Base-by-base conservation (phyloP, 495 filamentous ascomycete species). In the Annulohypoxylon bovei region DNA sequence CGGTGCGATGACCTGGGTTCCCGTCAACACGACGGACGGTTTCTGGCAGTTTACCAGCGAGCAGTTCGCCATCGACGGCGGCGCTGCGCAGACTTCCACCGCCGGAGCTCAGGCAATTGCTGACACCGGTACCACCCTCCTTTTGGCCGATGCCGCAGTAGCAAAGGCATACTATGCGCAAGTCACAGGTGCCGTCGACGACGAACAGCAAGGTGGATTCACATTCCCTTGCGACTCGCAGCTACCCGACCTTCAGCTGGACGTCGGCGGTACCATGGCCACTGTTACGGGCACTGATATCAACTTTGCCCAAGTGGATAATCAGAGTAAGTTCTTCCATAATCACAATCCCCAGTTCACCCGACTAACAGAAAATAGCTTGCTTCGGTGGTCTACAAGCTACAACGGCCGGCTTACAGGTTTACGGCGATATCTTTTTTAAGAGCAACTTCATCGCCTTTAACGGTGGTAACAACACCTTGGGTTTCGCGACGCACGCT, bases 381-480 rank as follows among this genome's bases (percentile, higher is more conserved):
- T 93, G 91, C 81, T 91, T 88, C 66, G 91, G 91, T 60, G 91
- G 90, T 61, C 71, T 93, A 42, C 91, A 93, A 81, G 87, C 86
- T 11, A 91, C 87, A 39, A 67, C 84, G 4, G 82, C 83, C 12
- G 77, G 76, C 3, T 72, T 92, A 65, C 88, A 93, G 75, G 90
- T 96, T 74, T 91, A 89, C 68, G 93, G 93, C 9, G 92, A 94
- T 71, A 85, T 91, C 64, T 89, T 96, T 75, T 88, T 96, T 75
- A 93, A 92, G 79, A 85, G 89, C 20, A 86, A 91, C 71, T 95
- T 93, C 75, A 90, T 92, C 20, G 91, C 91, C 16, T 95, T 95
- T 71, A 89, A 96, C 76, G 85, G 79, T 6, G 88, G 88, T 5
- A 87, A 88, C 67, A 83, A 81, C 73, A 78, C 80, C 20, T 78